These are phyloP conservation scores for Phaeoacremonium minimum DNA, from an alignment of 2,329 filamentous ascomycete genomes.

Conservation along the genomic window DNA sequence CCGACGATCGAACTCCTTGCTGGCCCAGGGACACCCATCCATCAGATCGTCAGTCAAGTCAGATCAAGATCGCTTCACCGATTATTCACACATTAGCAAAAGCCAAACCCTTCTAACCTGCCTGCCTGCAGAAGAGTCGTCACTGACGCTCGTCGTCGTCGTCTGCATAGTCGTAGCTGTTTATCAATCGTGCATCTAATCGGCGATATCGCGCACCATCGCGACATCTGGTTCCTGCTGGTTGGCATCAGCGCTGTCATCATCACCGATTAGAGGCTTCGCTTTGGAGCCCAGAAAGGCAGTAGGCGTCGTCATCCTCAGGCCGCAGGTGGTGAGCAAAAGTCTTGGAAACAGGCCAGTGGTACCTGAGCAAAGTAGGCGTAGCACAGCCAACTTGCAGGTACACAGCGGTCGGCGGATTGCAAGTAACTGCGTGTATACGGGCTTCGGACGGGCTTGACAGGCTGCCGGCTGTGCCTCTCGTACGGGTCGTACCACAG, in stretches of 20 bases:
- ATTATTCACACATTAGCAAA: neutral
- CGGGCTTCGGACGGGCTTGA: too few species aligned
- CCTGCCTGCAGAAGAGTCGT: neutral
- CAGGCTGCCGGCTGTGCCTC: too few species aligned
- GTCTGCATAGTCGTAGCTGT: neutral
- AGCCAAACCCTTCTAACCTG: too few species aligned
- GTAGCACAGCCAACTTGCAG: neutral
- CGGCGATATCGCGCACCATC: neutral
- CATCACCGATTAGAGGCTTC: slow-evolving; percentile 7
- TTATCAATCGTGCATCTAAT: neutral
- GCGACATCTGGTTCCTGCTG: neutral
- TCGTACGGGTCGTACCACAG: too few species aligned
- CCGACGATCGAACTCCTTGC: too few species aligned
- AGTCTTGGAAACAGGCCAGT: too few species aligned
- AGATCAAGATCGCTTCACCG: neutral
- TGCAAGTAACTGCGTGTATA: too few species aligned
- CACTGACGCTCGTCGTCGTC: neutral
- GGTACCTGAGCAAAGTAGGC: slow-evolving; percentile 1
- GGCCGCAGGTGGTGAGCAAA: slow-evolving; percentile 13
- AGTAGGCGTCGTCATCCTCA: slow-evolving; percentile 20
- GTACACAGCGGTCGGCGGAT: too few species aligned
- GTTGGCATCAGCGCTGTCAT: neutral
- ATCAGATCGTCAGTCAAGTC: neutral
- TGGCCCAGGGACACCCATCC: too few species aligned
- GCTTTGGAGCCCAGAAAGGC: slow-evolving; percentile 11